A percentile compares a stretch with the other conserved stretches of the same genome.
These are phyloP conservation scores for Apiotrichum gamsii DNA, from an alignment of 1,284 basidiomycete species.

Conservation along the genomic window DNA sequence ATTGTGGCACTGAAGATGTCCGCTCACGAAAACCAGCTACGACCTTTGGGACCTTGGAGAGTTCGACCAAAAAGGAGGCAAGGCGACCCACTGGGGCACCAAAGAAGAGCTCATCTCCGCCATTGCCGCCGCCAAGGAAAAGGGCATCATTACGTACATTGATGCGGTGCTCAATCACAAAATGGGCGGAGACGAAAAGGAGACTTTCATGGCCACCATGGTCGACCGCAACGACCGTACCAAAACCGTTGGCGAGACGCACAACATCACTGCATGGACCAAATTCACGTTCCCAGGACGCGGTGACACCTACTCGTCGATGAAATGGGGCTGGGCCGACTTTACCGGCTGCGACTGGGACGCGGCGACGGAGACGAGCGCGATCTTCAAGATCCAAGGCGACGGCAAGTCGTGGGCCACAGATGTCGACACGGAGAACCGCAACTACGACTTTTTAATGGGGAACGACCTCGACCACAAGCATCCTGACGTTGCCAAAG, in stretches of 20 bases:
- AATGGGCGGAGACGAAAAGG: slow-evolving; percentile 70
- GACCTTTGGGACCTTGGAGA: slow-evolving; percentile 85
- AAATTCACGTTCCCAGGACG: slow-evolving; percentile 74
- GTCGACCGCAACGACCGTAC: slow-evolving; percentile 56
- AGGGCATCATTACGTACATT: slow-evolving; percentile 47
- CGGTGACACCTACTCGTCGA: slow-evolving; percentile 56
- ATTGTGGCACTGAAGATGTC: no score
- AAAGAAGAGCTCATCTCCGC: slow-evolving; percentile 70
- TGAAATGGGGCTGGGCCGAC: slow-evolving; percentile 53
- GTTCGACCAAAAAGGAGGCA: slow-evolving; percentile 77
- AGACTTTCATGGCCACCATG: slow-evolving; percentile 67
- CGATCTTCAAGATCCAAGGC: slow-evolving; percentile 57
- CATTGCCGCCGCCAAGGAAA: slow-evolving; percentile 50
- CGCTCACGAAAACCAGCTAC: slow-evolving; percentile 45
- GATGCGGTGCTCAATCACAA: slow-evolving; percentile 54
- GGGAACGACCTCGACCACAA: slow-evolving; percentile 57
- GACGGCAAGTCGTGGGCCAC: slow-evolving; percentile 55
- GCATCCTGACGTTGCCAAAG: slow-evolving; percentile 62
- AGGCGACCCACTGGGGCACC: slow-evolving; percentile 83
- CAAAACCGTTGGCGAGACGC: slow-evolving; percentile 55
- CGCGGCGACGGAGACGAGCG: slow-evolving; percentile 58
- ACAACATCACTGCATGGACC: slow-evolving; percentile 81
- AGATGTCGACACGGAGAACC: slow-evolving; percentile 50
- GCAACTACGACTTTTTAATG: slow-evolving; percentile 50
- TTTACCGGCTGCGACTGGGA: slow-evolving; percentile 80